Evolutionary conservation across 257 asterid species (phyloP).

Genomic region (Forsythia viridissima): DNA sequence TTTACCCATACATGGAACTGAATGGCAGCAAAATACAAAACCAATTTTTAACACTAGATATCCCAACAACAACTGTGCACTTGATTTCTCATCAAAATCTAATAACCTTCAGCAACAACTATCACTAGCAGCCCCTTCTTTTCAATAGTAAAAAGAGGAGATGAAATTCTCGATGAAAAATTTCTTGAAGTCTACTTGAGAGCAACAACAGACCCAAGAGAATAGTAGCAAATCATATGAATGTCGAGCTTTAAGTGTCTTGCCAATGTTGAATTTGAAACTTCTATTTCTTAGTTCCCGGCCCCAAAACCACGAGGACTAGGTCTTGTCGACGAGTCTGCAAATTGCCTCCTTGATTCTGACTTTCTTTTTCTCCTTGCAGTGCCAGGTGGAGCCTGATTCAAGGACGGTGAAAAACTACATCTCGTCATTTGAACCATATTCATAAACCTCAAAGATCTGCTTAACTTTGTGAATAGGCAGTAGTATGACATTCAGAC

Average conservation of each 20-base stretch:
- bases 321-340: constrained; percentile 62
- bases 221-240: background rate
- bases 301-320: constrained; percentile 90
- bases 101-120: constrained; percentile 6
- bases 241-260: background rate
- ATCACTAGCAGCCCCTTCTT: constrained; percentile 7
- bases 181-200: constrained; percentile 4
- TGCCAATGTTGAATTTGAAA: constrained; percentile 5
- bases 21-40: too few species aligned
- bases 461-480: background rate
- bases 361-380: constrained; percentile 83
- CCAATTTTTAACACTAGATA: too few species aligned
- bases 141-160: background rate
- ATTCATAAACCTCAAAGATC: background rate
- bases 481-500: background rate
- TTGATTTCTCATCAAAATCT: constrained; percentile 7
- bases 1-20: too few species aligned
- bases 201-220: background rate
- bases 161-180: background rate
- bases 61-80: background rate
- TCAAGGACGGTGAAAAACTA: constrained; percentile 1
- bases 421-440: background rate
- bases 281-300: constrained; percentile 36
- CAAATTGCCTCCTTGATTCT: constrained; percentile 71
- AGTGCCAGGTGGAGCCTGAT: constrained; percentile 93